Evolutionary conservation across 2,329 filamentous ascomycete species (phyloP), one percentile per base, ranked within the genome.

Genomic region (Fusarium burgessii): DNA sequence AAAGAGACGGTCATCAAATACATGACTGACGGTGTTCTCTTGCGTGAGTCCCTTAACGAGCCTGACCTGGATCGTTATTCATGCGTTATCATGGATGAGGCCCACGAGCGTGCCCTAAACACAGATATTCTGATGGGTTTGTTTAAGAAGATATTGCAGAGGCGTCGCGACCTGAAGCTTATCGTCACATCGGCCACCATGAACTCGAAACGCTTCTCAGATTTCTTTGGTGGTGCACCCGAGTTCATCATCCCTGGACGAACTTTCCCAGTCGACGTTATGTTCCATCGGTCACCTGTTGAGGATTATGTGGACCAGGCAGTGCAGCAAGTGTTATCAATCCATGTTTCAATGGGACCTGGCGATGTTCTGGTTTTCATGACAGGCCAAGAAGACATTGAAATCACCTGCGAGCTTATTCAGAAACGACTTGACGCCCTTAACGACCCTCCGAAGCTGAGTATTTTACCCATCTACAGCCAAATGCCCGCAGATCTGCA

Each of bases 11-110:
- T 91, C 65, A 98, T 99, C 83, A 99, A 99, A 82, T 99, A 99
- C 81, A 98, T 99, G 95, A 99, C 96, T 0, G 97, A 99, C 77
- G 96, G 96, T 84, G 93, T 99, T 25, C 84, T 99, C 46, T 87
- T 99, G 35, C 89, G 96, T 83, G 97, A 99, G 78, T 98, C 94
- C 9, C 86, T 99, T 14, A 95, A 94, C 65, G 95, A 98, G 80
- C 90, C 92, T 10, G 95, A 99, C 79, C 86, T 99, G 47, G 96
- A 98, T 80, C 93, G 93, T 71, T 99, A 99, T 79, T 97, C 95
- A 17, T 98, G 95, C 79, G 94, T 99, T 76, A 99, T 99, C 81
- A 99, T 99, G 96, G 96, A 99, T 78, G 96, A 99, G 84, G 97
- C 96, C 7, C 96, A 99, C 86, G 96, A 99, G 81, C 89, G 96